phyloP scores from a whole-genome alignment of 2,329 filamentous ascomycete species.

The Fusarium algeriense region DNA sequence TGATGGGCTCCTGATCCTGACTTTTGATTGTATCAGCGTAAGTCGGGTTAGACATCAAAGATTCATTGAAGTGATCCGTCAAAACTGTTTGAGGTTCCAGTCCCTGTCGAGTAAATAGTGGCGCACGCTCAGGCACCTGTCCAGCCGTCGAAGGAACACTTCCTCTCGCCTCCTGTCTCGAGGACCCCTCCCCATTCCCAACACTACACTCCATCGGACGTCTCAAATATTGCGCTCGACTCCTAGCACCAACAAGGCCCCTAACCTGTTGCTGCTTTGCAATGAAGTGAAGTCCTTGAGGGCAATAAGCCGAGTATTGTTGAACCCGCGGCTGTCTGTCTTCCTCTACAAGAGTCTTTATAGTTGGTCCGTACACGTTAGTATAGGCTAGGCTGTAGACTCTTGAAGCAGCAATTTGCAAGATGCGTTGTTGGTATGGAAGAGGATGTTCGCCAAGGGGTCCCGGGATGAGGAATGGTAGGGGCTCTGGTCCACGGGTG shows the following conservation, averaged over 20 bases:
- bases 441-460: background rate
- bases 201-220: background rate
- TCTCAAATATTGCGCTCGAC: background rate
- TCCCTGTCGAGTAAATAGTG: background rate
- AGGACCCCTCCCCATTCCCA: background rate
- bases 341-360: constrained; percentile 32
- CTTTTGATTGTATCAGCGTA: background rate
- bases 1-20: background rate
- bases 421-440: background rate
- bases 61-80: background rate
- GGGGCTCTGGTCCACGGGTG: background rate
- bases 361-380: background rate
- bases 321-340: background rate
- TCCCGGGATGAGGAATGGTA: constrained; percentile 5
- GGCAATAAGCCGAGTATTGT: background rate
- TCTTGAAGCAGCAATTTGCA: constrained; percentile 11
- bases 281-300: background rate
- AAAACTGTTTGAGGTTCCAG: background rate
- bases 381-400: background rate
- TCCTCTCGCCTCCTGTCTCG: background rate
- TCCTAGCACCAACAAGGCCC: background rate
- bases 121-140: background rate
- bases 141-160: background rate
- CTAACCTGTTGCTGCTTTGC: background rate
- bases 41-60: background rate